Evolutionary conservation across 495 filamentous ascomycete genomes (phyloP), one percentile per base, ranked within the genome.

Genomic region (Aspergillus hancockii): DNA sequence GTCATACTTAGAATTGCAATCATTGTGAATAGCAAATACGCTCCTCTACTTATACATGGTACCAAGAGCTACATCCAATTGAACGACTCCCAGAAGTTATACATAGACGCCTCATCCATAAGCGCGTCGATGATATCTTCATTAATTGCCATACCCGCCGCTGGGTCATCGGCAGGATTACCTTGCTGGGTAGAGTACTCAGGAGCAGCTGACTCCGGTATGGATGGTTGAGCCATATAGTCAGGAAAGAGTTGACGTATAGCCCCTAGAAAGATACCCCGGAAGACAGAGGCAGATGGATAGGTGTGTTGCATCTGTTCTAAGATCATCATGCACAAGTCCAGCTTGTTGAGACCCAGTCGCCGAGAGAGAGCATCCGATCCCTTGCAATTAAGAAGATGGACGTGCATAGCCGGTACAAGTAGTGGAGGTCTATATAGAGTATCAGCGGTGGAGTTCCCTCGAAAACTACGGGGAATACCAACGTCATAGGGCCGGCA

Each of bases 271-370:
- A 74, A 75, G 8, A 75, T 67, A 5, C 60, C 71, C 1, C 69
- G 71, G 41, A 70, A 74, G 1, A 75, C 55, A 5, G 71, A 75
- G 30, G 67, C 71, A 3, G 65, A 64, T 0, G 69, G 67, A 45
- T 77, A 76, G 3, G 69, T 70, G 10, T 74, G 63, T 46, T 72
- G 70, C 36, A 79, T 52, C 52, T 77, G 66, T 22, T 74, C 67
- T 60, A 79, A 50, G 28, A 79, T 64, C 54, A 79, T 59, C 76
- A 79, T 77, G 52, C 72, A 75, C 25, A 74, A 52, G 38, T 75
- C 64, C 12, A 79, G 66, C 53, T 77, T 79, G 57, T 73, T 77
- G 0, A 73, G 66, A 8, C 70, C 55, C 21, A 79, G 65, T 8
- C 71, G 63, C n/a, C 68, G 66, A 7, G 67, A 64, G 18, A 79